Base-by-base conservation (phyloP, 345 rosid genomes). In the Lepidium aucheri region DNA sequence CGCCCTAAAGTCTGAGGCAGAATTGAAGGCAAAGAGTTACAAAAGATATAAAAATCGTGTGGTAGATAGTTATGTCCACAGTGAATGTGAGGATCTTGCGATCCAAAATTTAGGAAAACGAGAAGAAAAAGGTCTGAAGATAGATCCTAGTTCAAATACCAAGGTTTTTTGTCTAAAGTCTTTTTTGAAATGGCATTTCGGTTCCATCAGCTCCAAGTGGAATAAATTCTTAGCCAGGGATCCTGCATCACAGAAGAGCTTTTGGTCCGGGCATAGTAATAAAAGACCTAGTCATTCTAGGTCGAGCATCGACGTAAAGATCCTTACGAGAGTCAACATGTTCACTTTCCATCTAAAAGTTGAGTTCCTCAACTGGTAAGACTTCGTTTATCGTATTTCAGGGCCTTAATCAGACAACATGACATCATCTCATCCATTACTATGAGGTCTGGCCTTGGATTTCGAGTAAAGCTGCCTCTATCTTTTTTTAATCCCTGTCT, bases 31-130 rank as follows among this genome's bases (percentile, higher is more conserved):
- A 7, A 85, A 76, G 74, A 35, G 65, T 51, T 80, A 77, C 24
- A 90, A 79, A 76, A 83, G 82, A 53, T 81, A 80, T 28, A 87
- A 80, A 80, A 85, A 75, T 65, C 84, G 86, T 26, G 88, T 81
- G 43, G 71, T 77, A 45, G 90, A 84, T 76, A 82, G 84, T 73
- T 77, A 74, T 46, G 55, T 49, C 18, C 77, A 79, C 44, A 81
- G 75, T 12, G 84, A 79, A 53, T 74, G 75, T 53, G 82, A 83
- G 58, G 74, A 74, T 46, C 54, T 70, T 63, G 77, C 70, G 68
- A 15, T 24, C 26, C 77, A 67, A 35, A 78, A 69, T 36, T 40
- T 50, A 42, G 42, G 39, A 56, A 60, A 73, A 36, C 56, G 8
- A 47, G 84, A 76, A 50, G 81, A 78, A 67, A 79, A 76, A 66